Conservation (phyloP, 2,329 filamentous ascomycete species). For the Beauveria asiatica region DNA sequence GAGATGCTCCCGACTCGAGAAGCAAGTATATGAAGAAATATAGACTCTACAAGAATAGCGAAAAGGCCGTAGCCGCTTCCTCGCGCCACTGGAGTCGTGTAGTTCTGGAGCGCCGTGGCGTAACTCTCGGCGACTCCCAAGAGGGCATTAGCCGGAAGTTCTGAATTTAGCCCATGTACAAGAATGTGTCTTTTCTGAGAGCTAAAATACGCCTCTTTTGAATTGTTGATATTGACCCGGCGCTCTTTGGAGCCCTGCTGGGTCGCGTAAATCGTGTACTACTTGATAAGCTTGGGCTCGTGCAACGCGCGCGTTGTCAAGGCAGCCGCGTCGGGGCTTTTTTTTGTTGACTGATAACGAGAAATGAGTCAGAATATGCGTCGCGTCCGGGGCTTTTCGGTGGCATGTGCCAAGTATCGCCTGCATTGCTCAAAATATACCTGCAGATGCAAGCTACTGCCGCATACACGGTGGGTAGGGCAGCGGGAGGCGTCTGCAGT, state of each 20-base stretch:
- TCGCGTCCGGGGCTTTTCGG: not conserved
- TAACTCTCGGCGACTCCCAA: not conserved
- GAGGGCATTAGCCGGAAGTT: not conserved
- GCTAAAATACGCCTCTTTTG: not conserved
- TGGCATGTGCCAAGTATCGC: not conserved
- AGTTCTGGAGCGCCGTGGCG: not conserved
- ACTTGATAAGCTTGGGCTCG: not conserved
- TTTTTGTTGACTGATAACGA: not conserved
- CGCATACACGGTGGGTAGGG: conserved; percentile 1
- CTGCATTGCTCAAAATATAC: not conserved
- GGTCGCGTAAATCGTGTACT: not conserved
- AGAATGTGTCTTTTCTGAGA: not conserved
- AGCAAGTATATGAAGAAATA: not conserved
- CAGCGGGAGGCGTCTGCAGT: not conserved
- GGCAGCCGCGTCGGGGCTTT: not conserved
- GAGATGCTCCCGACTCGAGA: not conserved
- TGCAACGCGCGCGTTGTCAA: not conserved
- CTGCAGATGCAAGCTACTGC: conserved; percentile 1
- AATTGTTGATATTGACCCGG: not conserved
- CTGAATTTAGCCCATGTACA: not conserved
- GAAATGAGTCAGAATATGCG: not conserved
- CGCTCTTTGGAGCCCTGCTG: not conserved
- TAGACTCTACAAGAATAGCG: not conserved
- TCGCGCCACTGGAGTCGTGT: not conserved
- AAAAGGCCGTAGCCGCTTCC: not conserved